phyloP scores from a whole-genome alignment of 768 basidiomycete species.

The Trametes sanguinea region DNA sequence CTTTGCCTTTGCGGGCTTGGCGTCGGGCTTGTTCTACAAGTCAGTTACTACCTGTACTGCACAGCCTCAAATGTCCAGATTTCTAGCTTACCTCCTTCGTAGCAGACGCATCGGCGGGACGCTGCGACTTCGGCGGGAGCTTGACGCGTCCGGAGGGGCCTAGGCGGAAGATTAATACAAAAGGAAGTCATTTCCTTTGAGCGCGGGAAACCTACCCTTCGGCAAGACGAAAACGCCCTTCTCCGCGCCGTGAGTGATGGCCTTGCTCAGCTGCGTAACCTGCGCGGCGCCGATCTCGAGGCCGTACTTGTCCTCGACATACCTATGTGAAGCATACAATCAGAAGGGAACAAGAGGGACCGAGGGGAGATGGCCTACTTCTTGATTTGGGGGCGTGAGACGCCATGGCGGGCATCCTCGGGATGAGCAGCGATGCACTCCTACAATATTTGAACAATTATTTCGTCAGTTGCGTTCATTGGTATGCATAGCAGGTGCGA shows the following conservation, averaged over 20 bases:
- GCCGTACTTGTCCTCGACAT: slow-evolving; percentile 80
- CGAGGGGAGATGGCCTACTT: slow-evolving; percentile 55
- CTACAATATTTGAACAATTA: slow-evolving; percentile 41
- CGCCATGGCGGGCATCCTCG: slow-evolving; percentile 80
- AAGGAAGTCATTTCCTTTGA: slow-evolving; percentile 2
- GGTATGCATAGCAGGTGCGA: background rate
- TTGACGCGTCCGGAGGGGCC: slow-evolving; percentile 59
- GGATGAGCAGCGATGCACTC: slow-evolving; percentile 77
- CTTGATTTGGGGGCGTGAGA: slow-evolving; percentile 92
- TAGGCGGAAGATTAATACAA: slow-evolving; percentile 25
- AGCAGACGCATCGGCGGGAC: slow-evolving; percentile 42
- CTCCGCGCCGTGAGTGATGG: slow-evolving; percentile 80
- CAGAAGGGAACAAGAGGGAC: slow-evolving; percentile 14
- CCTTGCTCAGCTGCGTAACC: slow-evolving; percentile 74
- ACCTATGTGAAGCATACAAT: slow-evolving; percentile 50
- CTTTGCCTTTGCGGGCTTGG: slow-evolving; percentile 32
- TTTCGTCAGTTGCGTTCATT: background rate
- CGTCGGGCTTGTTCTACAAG: slow-evolving; percentile 38
- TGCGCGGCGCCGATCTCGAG: slow-evolving; percentile 80
- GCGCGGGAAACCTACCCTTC: slow-evolving; percentile 60
- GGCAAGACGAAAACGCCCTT: slow-evolving; percentile 84
- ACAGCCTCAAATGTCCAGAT: slow-evolving; percentile 24
- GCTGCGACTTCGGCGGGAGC: slow-evolving; percentile 61
- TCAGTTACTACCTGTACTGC: slow-evolving; percentile 21
- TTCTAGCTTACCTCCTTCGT: slow-evolving; percentile 56